These are phyloP conservation scores for Termitomyces titanicus DNA, from an alignment of 768 basidiomycete species.

Conservation along the genomic window DNA sequence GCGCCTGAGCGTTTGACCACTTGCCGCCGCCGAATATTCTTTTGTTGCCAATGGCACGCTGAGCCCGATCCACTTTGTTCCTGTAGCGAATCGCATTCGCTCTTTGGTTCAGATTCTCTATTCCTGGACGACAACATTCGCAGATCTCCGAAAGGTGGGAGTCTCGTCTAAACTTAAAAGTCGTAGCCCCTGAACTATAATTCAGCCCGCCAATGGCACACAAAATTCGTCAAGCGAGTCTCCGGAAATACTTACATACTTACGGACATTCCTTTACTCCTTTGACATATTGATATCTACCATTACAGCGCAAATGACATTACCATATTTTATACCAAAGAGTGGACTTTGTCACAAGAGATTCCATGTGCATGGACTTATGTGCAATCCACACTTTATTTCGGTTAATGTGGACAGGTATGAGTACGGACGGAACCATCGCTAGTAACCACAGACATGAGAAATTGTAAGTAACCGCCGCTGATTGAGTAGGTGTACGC, in stretches of 20 bases:
- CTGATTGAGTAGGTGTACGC: neutral
- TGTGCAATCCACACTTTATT: no score
- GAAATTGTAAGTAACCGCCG: neutral
- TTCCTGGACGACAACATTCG: neutral
- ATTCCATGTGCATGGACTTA: no score
- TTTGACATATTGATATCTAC: neutral
- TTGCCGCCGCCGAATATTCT: no score
- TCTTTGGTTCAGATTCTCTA: neutral
- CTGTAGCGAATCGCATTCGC: neutral
- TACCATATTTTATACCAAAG: neutral
- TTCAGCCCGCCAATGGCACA: neutral
- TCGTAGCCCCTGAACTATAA: neutral
- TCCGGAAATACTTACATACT: neutral
- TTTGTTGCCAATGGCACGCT: no score
- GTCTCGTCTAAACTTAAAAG: constrained; percentile 8
- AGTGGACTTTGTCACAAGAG: no score
- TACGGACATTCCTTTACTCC: no score
- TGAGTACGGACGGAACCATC: neutral
- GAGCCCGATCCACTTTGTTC: no score
- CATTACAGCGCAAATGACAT: neutral
- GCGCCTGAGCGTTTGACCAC: no score
- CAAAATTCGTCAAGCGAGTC: neutral
- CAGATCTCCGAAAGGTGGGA: constrained; percentile 13
- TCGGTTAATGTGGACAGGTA: neutral
- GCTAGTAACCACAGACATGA: neutral